Conservation (phyloP, 495 filamentous ascomycete genomes). For the Penicillium steckii region DNA sequence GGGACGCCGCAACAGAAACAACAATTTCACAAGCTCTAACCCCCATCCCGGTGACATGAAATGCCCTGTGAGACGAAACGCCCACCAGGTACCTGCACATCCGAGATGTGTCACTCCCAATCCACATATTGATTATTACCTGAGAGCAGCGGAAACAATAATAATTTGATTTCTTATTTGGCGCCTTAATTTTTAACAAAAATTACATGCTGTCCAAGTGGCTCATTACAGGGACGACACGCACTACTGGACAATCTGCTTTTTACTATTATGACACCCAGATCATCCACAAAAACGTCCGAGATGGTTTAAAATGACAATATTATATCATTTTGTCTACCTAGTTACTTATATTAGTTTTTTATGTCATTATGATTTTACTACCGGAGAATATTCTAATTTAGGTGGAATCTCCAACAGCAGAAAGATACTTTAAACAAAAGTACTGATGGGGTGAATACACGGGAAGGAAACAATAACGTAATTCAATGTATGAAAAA, state of each 20-base stretch:
- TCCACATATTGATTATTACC: conserved; percentile 9
- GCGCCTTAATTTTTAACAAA: conserved; percentile 5
- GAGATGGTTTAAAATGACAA: conserved; percentile 11
- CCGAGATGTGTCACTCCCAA: conserved; percentile 12
- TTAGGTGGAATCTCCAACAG: conserved; percentile 24
- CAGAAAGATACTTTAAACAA: conserved; percentile 12
- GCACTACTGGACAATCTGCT: conserved; percentile 6
- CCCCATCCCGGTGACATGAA: conserved; percentile 25
- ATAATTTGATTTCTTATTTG: conserved; percentile 4
- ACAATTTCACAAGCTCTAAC: too few species aligned
- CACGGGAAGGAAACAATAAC: conserved; percentile 3
- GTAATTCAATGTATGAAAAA: conserved; percentile 15
- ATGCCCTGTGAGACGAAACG: conserved; percentile 21
- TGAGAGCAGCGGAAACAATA: conserved; percentile 4
- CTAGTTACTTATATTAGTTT: background rate
- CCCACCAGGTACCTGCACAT: conserved; percentile 15
- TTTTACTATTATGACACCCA: conserved; percentile 9
- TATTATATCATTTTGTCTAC: conserved; percentile 3
- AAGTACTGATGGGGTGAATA: conserved; percentile 10
- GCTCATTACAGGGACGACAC: conserved; percentile 8
- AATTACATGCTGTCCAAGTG: conserved; percentile 11
- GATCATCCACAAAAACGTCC: conserved; percentile 10
- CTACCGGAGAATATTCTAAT: conserved; percentile 16
- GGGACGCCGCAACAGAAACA: too few species aligned
- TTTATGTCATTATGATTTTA: conserved; percentile 19